These are phyloP conservation scores for Scorias spongiosa DNA, from an alignment of 2,329 filamentous ascomycete genomes.

Conservation along the genomic window DNA sequence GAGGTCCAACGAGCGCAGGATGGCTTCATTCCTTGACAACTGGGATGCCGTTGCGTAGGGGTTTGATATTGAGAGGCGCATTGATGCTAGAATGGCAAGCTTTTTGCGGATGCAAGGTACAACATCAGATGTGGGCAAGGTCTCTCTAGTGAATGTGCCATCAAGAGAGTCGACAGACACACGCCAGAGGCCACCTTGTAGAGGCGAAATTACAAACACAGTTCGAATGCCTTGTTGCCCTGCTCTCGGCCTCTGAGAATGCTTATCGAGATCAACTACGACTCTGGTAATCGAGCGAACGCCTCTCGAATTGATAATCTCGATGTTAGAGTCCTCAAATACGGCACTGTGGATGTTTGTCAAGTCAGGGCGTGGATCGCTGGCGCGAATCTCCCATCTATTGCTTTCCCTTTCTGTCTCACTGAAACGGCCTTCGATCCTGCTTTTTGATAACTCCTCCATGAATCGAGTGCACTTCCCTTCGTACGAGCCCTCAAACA, in stretches of 20 bases:
- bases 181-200: slow-evolving; percentile 39
- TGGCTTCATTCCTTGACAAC: slow-evolving; percentile 63
- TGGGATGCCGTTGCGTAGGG: slow-evolving; percentile 49
- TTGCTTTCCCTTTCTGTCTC: slow-evolving; percentile 70
- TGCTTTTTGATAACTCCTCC: slow-evolving; percentile 76
- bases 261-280: slow-evolving; percentile 45
- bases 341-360: slow-evolving; percentile 47
- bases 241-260: slow-evolving; percentile 19
- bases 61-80: slow-evolving; percentile 55
- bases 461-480: slow-evolving; percentile 59
- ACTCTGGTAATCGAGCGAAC: slow-evolving; percentile 56
- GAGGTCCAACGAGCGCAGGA: slow-evolving; percentile 49
- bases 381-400: slow-evolving; percentile 64
- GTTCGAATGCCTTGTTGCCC: slow-evolving; percentile 50
- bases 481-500: slow-evolving; percentile 62
- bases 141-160: slow-evolving; percentile 58
- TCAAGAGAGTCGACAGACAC: slow-evolving; percentile 49
- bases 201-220: slow-evolving; percentile 45
- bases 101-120: slow-evolving; percentile 25
- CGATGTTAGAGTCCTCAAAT: slow-evolving; percentile 52
- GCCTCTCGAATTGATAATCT: slow-evolving; percentile 47
- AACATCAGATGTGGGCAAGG: slow-evolving; percentile 57
- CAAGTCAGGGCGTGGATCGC: slow-evolving; percentile 42
- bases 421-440: slow-evolving; percentile 69
- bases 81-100: slow-evolving; percentile 16